A percentile compares a stretch with the other conserved stretches of the same genome.
Evolutionary conservation across 2,329 filamentous ascomycete genomes (phyloP).

Genomic region (Thelonectria discophora): DNA sequence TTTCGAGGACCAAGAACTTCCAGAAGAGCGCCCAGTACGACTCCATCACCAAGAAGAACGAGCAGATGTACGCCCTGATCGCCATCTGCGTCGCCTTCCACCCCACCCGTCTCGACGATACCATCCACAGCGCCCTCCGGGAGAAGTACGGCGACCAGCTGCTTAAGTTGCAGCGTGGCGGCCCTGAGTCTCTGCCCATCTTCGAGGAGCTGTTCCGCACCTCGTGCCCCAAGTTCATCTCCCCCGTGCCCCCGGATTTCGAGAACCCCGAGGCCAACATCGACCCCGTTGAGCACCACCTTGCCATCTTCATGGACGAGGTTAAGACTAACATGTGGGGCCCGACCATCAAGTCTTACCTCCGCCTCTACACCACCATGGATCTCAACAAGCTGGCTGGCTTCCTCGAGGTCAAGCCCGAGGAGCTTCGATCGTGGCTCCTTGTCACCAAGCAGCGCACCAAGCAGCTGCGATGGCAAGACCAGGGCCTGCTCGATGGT

Average conservation of each 20-base stretch:
- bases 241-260: conserved; percentile 94
- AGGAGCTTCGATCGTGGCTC: conserved; percentile 92
- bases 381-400: conserved; percentile 97
- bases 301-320: conserved; percentile 98
- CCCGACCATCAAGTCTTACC: conserved; percentile 96
- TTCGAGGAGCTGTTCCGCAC: conserved; percentile 98
- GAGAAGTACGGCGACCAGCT: conserved; percentile 99
- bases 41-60: conserved; percentile 99
- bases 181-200: conserved; percentile 92
- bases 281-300: conserved; percentile 96
- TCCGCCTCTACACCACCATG: conserved; percentile 99
- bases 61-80: conserved; percentile 99
- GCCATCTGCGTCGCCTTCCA: conserved; percentile 99
- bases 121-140: conserved; percentile 95
- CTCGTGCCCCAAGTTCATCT: conserved; percentile 99
- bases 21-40: conserved; percentile 99
- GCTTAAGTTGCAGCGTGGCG: conserved; percentile 93
- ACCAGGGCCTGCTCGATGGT: conserved; percentile 86
- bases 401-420: conserved; percentile 96
- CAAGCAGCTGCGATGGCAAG: conserved; percentile 93
- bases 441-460: conserved; percentile 99
- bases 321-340: conserved; percentile 99
- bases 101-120: conserved; percentile 96
- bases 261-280: conserved; percentile 96
- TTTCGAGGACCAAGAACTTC: conserved; percentile 99